Evolutionary conservation across 2,329 filamentous ascomycete species (phyloP), one percentile per base, ranked within the genome.

Genomic region (Didymosphaeria variabile): DNA sequence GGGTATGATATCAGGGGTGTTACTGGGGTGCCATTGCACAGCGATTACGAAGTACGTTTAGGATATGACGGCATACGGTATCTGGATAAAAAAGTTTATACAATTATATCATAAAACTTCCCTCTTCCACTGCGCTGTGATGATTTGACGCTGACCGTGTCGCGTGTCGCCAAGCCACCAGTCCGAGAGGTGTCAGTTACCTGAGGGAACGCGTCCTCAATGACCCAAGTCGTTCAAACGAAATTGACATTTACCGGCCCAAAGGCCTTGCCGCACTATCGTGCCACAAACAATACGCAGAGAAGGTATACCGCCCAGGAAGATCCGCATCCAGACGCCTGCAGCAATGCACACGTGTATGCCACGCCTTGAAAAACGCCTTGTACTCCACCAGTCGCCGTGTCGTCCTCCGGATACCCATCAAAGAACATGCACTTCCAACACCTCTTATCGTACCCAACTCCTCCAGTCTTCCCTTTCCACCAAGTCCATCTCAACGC

Each of bases 81-180:
- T 40, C 29, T 55, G 51, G 29, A 57, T 53, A 49, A 60, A 60
- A 57, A 53, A 42, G 29, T 44, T 31, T 38, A 31, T 47, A 44
- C 40, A 44, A 44, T 44, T 9, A 44, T 1, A 21, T 44, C 40
- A 19, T 19, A 19, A n/a, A 36, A 15, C 13, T 2, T 36, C 4
- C 17, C 7, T 40, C 2, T 40, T n/a, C 38, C 13, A 17, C 15
- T 40, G 36, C 36, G 36, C 13, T 38, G 36, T 38, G 36, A 3
- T 29, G 26, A 29, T 29, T 29, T 29, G 6, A 6, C 26, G 26
- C 26, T 29, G 26, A 29, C 4, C 6, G 6, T 29, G 6, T 29
- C 2, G 26, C 26, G 6, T 29, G 26, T 29, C 26, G 26, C 26
- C 6, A 29, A 29, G 26, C 6, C 26, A 29, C 26, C 4, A 29